Evolutionary conservation across 768 basidiomycete genomes (phyloP).

Genomic region (Auriscalpium microsporum): DNA sequence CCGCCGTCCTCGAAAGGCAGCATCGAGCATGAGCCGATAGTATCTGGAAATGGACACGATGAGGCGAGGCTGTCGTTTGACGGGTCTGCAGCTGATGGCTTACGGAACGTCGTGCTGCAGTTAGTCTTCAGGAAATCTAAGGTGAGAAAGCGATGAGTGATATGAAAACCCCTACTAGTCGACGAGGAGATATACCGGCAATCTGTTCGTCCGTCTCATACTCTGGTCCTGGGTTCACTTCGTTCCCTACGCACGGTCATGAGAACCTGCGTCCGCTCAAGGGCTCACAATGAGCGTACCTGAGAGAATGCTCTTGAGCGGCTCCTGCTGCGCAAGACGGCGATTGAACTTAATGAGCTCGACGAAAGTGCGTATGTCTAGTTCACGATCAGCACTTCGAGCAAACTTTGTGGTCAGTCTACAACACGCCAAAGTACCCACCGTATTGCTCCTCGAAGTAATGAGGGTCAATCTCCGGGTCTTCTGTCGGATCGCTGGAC

Average conservation of each 20-base stretch:
- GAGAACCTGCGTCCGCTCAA: background rate
- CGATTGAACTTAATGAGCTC: constrained; percentile 17
- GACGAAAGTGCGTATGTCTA: constrained; percentile 8
- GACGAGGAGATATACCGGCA: background rate
- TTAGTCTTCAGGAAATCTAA: constrained; percentile 1
- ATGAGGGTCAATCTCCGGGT: constrained; percentile 13
- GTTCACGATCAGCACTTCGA: background rate
- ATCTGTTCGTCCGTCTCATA: constrained; percentile 10
- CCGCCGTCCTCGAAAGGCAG: constrained; percentile 11
- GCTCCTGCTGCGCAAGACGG: constrained; percentile 10
- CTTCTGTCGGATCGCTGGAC: constrained; percentile 6
- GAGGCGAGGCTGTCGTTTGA: no score
- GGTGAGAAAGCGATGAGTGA: background rate
- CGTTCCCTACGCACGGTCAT: background rate
- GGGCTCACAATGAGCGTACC: background rate
- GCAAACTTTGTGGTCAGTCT: background rate
- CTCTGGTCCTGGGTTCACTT: constrained; percentile 6
- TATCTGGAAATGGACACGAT: background rate
- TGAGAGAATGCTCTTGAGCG: constrained; percentile 11
- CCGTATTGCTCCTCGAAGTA: constrained; percentile 16
- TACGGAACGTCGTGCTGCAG: background rate
- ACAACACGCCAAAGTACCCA: background rate
- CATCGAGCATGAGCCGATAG: constrained; percentile 10
- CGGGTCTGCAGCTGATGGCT: background rate
- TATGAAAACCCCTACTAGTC: background rate